Base-by-base conservation (phyloP, 148 eudicot genomes). In the Amaranthus palmeri region DNA sequence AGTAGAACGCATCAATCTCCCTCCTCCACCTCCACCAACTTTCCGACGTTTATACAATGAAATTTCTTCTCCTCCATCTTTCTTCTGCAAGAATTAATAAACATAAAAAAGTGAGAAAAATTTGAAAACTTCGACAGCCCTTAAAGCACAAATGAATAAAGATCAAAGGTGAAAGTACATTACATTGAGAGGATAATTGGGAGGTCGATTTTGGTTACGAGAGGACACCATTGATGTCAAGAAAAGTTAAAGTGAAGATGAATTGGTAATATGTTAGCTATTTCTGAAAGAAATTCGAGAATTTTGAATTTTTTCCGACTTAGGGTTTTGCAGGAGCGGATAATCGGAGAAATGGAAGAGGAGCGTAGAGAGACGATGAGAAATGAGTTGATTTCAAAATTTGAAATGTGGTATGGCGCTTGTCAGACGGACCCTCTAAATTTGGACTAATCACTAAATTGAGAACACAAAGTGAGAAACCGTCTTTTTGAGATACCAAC, bases 141-240 rank as follows among this genome's bases (percentile, higher is more conserved):
- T 68, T 68, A 8, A 58, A 6, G 60, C 18, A 7, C 47, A 45
- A 55, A 13, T 11, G 45, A 60, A 15, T 13, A 42, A 3, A 43
- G 63, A 47, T 25, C 36, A 25, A 25, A 61, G 55, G 67, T 53
- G 72, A 72, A 60, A 65, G 69, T 41, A 57, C 14, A 81, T 65
- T 85, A 84, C 84, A 53, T 36, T 72, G 5, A 67, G 72, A 71
- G 86, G 83, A n/a, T 78, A 76, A 51, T 82, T 83, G n/a, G 80
- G 86, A 66, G 85, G 86, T 43, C 83, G 76, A 54, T 81, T 86
- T 75, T 86, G 88, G 74, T 72, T 81, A 3, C 88, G 83, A 73
- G 85, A 25, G 36, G 36, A 52, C 13, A 77, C 44, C 91, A 87
- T 85, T 42, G 54, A 14, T 6, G 63, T 43, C 8, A 3, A 67